Base-by-base conservation (phyloP, 805 yeast genomes). In the Candida awuae region DNA sequence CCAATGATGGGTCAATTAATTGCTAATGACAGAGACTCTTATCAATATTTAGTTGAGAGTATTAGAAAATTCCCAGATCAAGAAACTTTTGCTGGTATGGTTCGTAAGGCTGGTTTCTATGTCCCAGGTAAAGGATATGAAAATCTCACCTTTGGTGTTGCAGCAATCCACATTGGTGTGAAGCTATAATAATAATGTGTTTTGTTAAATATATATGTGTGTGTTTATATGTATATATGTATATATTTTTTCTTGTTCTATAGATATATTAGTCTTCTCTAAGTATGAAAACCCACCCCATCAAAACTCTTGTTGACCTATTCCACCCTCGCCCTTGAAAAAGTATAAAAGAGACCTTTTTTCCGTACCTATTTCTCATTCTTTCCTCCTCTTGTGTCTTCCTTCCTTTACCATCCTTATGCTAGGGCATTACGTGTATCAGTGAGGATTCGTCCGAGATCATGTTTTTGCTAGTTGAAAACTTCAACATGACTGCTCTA, bases 401-500 rank as follows among this genome's bases (percentile, higher is more conserved):
- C 32, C 27, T 26, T 36, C 38, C 13, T 39, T 68, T 71, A 62
- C 63, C 70, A 84, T 88, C 97, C 81, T 90, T 90, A 86, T 90
- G 97, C 98, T 83, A 82, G 98, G 97, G 97, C 95, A 90, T 87
- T 90, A 92, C 97, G 95, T 95, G 94, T 86, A 87, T 90, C 97
- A 88, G 95, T 90, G 98, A 90, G 97, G 98, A 92, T 87, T 88
- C 95, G 96, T 92, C 98, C 97, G 98, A 90, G 98, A 87, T 88
- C 94, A 95, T 90, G 97, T 92, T 85, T 90, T 90, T 90, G 98
- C 98, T 90, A 95, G 97, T 90, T 92, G 97, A 92, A 90, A 92
- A 85, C 88, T 85, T 79, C 81, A 83, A 92, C 88, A 66, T 76
- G 88, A 95, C 81, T 74, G 73, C 77, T 80, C 79, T 75, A 75